A percentile compares a stretch with the other conserved stretches of the same genome.
phyloP scores from a whole-genome alignment of 805 yeast species.

The Lipomyces orientalis region DNA sequence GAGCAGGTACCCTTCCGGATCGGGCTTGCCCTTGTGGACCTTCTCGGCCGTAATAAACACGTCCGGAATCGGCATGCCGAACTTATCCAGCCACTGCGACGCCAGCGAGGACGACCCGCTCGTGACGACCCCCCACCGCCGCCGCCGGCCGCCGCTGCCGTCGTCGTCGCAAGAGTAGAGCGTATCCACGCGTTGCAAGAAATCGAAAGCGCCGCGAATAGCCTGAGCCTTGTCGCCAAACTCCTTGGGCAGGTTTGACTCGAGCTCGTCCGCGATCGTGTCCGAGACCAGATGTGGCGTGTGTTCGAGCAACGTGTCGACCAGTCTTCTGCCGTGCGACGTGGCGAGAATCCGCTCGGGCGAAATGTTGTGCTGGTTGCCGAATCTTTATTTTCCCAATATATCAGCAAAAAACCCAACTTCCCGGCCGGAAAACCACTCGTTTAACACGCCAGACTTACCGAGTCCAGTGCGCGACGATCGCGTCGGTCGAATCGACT shows the following conservation, averaged over 20 bases:
- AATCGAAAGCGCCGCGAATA: slow-evolving; percentile 74
- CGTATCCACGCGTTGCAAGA: slow-evolving; percentile 53
- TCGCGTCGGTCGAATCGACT: slow-evolving; percentile 81
- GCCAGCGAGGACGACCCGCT: slow-evolving; percentile 82
- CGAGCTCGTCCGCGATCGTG: slow-evolving; percentile 68
- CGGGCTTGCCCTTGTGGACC: slow-evolving; percentile 81
- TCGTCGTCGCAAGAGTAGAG: background rate
- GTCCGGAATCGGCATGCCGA: slow-evolving; percentile 67
- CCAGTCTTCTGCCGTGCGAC: slow-evolving; percentile 84
- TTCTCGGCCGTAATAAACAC: slow-evolving; percentile 82
- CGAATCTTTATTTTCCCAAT: slow-evolving; percentile 49
- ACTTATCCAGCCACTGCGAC: slow-evolving; percentile 73
- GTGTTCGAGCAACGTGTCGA: slow-evolving; percentile 74
- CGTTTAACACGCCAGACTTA: too few species aligned
- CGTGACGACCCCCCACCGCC: slow-evolving; percentile 87
- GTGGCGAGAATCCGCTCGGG: slow-evolving; percentile 73
- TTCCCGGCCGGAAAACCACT: background rate
- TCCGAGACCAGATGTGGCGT: slow-evolving; percentile 75
- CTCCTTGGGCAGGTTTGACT: slow-evolving; percentile 70
- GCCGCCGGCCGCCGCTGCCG: slow-evolving; percentile 39
- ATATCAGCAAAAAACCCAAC: background rate
- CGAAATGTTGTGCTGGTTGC: slow-evolving; percentile 68
- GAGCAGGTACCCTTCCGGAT: slow-evolving; percentile 76
- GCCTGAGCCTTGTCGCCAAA: slow-evolving; percentile 76
- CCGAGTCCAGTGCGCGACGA: slow-evolving; percentile 76